Percentiles rank a stretch among this genome's conserved stretches.
Evolutionary conservation across 768 basidiomycete species (phyloP).

Genomic region (Nevesoporus exiguus): DNA sequence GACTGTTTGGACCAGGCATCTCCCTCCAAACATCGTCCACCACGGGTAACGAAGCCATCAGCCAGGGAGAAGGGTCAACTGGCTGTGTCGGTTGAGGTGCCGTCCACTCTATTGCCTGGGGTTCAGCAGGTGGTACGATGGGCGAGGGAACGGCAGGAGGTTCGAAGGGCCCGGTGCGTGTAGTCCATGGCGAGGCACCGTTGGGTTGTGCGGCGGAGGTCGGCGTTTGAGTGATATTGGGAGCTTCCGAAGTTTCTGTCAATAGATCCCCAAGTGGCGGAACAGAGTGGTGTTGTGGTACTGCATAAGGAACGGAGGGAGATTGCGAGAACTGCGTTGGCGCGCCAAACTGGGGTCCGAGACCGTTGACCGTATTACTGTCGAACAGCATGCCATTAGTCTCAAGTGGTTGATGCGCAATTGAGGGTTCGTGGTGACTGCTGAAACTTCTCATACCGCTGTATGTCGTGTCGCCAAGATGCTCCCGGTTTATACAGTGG

Average conservation of each 20-base stretch:
- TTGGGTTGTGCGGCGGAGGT: slow-evolving; percentile 24
- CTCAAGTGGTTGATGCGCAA: slow-evolving; percentile 23
- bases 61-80: slow-evolving; percentile 55
- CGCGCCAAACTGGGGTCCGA: slow-evolving; percentile 21
- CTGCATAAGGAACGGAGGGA: slow-evolving; percentile 17
- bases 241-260: slow-evolving; percentile 16
- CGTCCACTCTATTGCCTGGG: slow-evolving; percentile 38
- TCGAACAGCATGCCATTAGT: slow-evolving; percentile 24
- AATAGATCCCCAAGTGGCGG: slow-evolving; percentile 24
- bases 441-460: slow-evolving; percentile 20
- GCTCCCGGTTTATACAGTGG: slow-evolving; percentile 28
- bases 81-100: slow-evolving; percentile 19
- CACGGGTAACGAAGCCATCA: slow-evolving; percentile 43
- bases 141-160: slow-evolving; percentile 20
- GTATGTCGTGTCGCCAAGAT: slow-evolving; percentile 24
- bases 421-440: slow-evolving; percentile 21
- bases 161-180: slow-evolving; percentile 19
- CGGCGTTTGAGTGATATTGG: slow-evolving; percentile 17
- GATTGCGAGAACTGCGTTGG: slow-evolving; percentile 20
- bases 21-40: slow-evolving; percentile 48
- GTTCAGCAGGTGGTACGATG: slow-evolving; percentile 18
- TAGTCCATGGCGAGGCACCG: slow-evolving; percentile 23
- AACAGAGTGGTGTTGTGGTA: slow-evolving; percentile 19
- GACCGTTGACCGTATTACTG: slow-evolving; percentile 13
- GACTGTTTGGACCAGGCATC: slow-evolving; percentile 42